Conservation (phyloP, 1,139 yeast species). For the Saccharomyces pastorianus region DNA sequence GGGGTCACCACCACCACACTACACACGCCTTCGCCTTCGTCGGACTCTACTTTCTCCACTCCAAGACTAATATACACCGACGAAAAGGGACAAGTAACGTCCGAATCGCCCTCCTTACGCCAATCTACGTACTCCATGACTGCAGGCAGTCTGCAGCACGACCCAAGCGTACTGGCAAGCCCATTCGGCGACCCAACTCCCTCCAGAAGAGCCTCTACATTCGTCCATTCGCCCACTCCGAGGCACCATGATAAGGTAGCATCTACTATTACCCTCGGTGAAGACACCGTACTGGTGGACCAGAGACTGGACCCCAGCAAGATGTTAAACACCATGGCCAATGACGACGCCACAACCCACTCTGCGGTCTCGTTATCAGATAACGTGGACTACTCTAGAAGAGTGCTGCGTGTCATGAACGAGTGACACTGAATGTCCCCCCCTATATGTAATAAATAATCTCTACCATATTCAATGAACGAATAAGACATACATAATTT, state of each 20-base stretch:
- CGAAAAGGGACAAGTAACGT: constrained; percentile 18
- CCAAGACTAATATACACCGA: constrained; percentile 16
- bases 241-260: background rate
- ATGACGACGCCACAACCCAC: constrained; percentile 28
- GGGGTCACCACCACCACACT: constrained; percentile 8
- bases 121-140: constrained; percentile 1
- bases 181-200: background rate
- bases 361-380: constrained; percentile 63
- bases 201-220: constrained; percentile 7
- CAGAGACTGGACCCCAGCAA: constrained; percentile 61
- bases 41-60: constrained; percentile 7
- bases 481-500: background rate
- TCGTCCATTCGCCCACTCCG: constrained; percentile 3
- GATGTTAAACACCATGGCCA: constrained; percentile 44
- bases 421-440: constrained; percentile 6
- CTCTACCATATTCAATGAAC: background rate
- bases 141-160: background rate
- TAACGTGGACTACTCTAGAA: constrained; percentile 64
- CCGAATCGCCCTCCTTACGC: constrained; percentile 9
- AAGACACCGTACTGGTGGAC: constrained; percentile 46
- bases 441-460: background rate
- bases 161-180: background rate
- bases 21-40: constrained; percentile 9
- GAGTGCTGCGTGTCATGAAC: constrained; percentile 62
- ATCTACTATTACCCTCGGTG: constrained; percentile 2